A percentile compares a stretch with the other conserved stretches of the same genome.
These are phyloP conservation scores for Heliamphora exappendiculata DNA, from an alignment of 148 eudicot genomes.

Conservation along the genomic window DNA sequence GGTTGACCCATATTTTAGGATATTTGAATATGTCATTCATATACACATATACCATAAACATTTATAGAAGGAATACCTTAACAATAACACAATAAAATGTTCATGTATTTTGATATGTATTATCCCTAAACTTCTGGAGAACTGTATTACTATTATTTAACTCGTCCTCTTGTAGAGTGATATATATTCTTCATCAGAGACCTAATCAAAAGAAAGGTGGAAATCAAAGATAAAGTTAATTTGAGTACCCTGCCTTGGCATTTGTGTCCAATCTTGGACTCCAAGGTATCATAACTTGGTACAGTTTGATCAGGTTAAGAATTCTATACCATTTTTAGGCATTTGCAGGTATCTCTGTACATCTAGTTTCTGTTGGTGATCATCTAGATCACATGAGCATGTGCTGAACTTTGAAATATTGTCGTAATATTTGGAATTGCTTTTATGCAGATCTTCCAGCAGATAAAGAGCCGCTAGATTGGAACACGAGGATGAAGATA, in stretches of 20 bases:
- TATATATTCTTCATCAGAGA: not conserved
- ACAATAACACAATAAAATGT: not conserved
- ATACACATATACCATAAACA: not conserved
- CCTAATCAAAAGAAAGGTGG: not conserved
- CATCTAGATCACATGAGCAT: not conserved
- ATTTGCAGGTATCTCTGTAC: not conserved
- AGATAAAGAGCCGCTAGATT: slow-evolving; percentile 23
- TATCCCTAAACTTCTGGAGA: not conserved
- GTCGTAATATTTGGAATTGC: not conserved
- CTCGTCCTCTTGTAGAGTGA: too few species aligned
- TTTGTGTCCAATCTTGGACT: too few species aligned
- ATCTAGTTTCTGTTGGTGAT: not conserved
- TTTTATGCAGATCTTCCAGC: slow-evolving; percentile 18
- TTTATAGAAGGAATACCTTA: not conserved
- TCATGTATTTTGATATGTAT: not conserved
- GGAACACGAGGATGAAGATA: slow-evolving; percentile 23
- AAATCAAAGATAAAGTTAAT: not conserved
- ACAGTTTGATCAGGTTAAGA: not conserved
- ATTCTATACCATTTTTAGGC: not conserved
- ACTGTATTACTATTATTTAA: too few species aligned
- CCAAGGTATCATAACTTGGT: not conserved
- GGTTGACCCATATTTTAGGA: not conserved
- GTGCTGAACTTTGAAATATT: not conserved
- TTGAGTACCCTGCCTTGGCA: too few species aligned
- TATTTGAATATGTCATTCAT: not conserved